Evolutionary conservation across 345 rosid species (phyloP), one percentile per base, ranked within the genome.

Genomic region (Salix exigua): DNA sequence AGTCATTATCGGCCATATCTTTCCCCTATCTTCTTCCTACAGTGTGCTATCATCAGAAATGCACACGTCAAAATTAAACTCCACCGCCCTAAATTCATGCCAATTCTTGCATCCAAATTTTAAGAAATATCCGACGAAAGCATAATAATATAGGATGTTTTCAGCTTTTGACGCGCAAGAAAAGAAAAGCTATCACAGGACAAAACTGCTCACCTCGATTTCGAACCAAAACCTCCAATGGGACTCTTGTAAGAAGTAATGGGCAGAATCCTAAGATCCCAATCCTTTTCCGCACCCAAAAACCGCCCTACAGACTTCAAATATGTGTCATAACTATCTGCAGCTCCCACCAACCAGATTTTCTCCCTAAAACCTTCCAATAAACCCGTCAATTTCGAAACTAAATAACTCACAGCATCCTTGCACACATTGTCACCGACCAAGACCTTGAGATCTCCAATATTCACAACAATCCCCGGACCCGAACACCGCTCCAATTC

Each of bases 181-280:
- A 23, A 9, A 61, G 31, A 51, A 64, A n/a, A 48, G 33, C 23
- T 40, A 60, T 18, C 26, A 51, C 55, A 71, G 3, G 40, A 53
- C 60, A 42, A 30, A 51, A 71, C 17, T 18, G 40, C 77, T 55
- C 72, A 86, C 94, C 97, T 87, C 40, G 94, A 86, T 82, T 88
- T 91, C 62, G 89, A 81, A 73, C 79, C 80, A 71, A 62, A 66
- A 25, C 81, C 77, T 48, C 82, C 88, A 38, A 69, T 66, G 21
- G 89, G 72, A 73, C 78, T 69, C 80, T 74, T 81, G 51, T 86
- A 78, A 60, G 88, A 81, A 71, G 90, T 79, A 19, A 88, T 81
- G 1, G 92, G 91, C 86, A 89, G 79, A 77, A 86, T 78, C 40
- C 89, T 88, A 82, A 90, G 83, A 83, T 89, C 89, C 97, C 91